Evolutionary conservation across 1,284 basidiomycete genomes (phyloP), one percentile per base, ranked within the genome.

Genomic region (Fistulinella cinereoalba): DNA sequence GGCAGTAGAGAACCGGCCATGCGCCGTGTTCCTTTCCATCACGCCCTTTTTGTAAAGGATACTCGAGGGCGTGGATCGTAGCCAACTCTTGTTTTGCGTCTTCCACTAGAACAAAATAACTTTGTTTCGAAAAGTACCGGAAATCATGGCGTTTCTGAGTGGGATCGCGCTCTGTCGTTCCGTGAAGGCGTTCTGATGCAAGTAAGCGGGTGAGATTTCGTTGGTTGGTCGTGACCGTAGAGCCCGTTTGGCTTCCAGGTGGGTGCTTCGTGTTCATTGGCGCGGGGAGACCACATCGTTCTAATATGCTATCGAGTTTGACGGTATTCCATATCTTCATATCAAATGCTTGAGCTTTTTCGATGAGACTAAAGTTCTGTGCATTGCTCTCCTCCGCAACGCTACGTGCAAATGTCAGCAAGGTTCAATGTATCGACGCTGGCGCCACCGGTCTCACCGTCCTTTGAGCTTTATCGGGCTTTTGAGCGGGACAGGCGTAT

Each of bases 321-420:
- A 79, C 69, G 6, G 85, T 72, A 32, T 71, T 83, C 95, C 97
- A 99, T 24, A 98, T 82, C 69, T 97, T 98, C 67, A 93, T 88
- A 29, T 81, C 80, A 55, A 89, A 86, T 28, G 76, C 75, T 40
- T 81, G 71, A 2, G 94, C 93, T 64, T 94, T 92, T 46, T 76
- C 69, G 5, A 92, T 75, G 27, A 94, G 75, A 47, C 77, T 76
- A 24, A 93, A 76, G 29, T 62, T 66, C 11, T 68, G 66, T 22
- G 52, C 25, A 11, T 43, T 52, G 29, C 51, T 39, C 22, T 63
- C 62, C 32, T 71, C 66, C 37, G 53, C 44, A 41, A 50, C 38
- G 11, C 58, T 60, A 40, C 4, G 21, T n/a, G 7, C 41, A 51
- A 33, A 43, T 37, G 42, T 47, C 24, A 31, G 31, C 24, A 40